Conservation (phyloP, 2,329 filamentous ascomycete species). For the Blastomyces gilchristii region DNA sequence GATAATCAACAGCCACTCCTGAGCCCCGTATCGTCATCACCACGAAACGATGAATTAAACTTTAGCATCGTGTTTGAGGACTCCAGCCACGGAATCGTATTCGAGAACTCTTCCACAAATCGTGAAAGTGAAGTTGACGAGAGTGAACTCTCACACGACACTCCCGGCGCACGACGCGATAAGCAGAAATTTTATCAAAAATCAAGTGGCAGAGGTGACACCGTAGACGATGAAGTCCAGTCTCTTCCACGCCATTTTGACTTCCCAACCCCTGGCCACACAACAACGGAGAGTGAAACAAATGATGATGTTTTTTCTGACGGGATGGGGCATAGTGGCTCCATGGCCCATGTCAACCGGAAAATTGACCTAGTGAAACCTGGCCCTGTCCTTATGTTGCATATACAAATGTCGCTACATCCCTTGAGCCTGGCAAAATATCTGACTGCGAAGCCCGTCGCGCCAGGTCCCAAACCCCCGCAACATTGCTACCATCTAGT, state of each 20-base stretch:
- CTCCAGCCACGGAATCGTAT: conserved; percentile 23
- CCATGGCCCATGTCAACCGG: conserved; percentile 24
- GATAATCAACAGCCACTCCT: conserved; percentile 6
- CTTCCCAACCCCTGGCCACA: conserved; percentile 23
- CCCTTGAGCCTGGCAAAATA: conserved; percentile 53
- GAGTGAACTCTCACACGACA: conserved; percentile 14
- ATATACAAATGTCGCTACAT: conserved; percentile 60
- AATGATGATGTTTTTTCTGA: conserved; percentile 35
- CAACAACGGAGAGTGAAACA: conserved; percentile 28
- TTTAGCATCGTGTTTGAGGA: conserved; percentile 35
- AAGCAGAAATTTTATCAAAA: conserved; percentile 9
- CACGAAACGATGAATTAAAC: conserved; percentile 21
- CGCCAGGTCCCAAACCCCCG: conserved; percentile 18
- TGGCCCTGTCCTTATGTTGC: conserved; percentile 41
- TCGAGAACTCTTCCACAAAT: conserved; percentile 16
- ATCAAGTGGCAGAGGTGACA: conserved; percentile 8
- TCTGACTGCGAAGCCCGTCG: conserved; percentile 33
- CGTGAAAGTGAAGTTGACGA: conserved; percentile 17
- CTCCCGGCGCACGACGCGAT: conserved; percentile 8
- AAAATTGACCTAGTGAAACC: conserved; percentile 19
- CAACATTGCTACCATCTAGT: conserved; percentile 54
- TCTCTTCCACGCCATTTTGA: conserved; percentile 37
- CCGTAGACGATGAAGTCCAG: conserved; percentile 40
- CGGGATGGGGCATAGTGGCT: conserved; percentile 29
- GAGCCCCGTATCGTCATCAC: conserved; percentile 12